Conservation (phyloP, 129 eudicot genomes). For the Pittosporum tobira region DNA sequence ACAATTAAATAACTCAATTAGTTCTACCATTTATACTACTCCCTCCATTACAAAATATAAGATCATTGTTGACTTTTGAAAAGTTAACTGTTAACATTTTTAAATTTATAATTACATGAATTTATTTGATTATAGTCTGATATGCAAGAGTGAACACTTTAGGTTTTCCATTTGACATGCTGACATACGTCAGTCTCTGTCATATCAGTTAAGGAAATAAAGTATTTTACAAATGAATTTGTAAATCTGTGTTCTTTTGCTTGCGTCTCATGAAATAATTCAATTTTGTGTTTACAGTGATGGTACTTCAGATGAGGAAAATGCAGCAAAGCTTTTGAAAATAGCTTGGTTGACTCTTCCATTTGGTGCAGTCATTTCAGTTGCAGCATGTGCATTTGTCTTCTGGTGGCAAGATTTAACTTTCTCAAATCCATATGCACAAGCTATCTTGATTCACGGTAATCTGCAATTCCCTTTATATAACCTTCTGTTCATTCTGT, state of each 20-base stretch:
- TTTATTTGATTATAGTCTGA: too few species aligned
- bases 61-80: neutral
- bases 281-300: constrained; percentile 40
- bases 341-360: constrained; percentile 93
- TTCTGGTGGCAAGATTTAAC: constrained; percentile 80
- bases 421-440: constrained; percentile 66
- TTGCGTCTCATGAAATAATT: constrained; percentile 7
- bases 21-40: neutral
- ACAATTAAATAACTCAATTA: neutral
- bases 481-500: neutral
- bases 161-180: neutral
- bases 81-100: too few species aligned
- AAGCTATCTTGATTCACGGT: constrained; percentile 89
- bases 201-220: neutral
- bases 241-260: neutral
- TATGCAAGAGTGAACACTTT: neutral
- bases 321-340: constrained; percentile 59
- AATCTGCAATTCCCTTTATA: constrained; percentile 1
- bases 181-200: neutral
- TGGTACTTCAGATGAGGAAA: constrained; percentile 42
- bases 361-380: constrained; percentile 54
- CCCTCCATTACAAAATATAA: too few species aligned
- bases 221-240: neutral
- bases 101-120: too few species aligned
- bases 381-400: constrained; percentile 50